Base-by-base conservation (phyloP, 139 green algal genomes). In the Chlorella sp. region DNA sequence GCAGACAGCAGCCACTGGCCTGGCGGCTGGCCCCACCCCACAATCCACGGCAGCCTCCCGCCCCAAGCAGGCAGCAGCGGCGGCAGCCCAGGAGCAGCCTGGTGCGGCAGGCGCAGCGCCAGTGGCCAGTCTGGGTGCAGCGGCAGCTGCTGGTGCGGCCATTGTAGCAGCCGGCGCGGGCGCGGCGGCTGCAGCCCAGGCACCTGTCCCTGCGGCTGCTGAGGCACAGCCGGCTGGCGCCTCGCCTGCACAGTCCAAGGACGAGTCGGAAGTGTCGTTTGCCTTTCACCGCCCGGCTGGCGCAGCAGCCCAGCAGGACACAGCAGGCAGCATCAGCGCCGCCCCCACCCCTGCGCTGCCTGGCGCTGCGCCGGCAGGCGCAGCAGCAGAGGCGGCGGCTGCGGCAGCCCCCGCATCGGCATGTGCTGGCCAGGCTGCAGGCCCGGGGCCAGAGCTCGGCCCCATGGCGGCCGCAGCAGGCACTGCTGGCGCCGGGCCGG, bases 221-320 rank as follows among this genome's bases (percentile, higher is more conserved):
- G 51, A n/a, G 44, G 46, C 34, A 26, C 43, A 46, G 5, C 46
- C 46, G 17, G 6, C 24, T 11, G 64, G 64, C n/a, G 72, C 72
- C 41, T 78, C 72, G 1, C 72, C 72, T 60, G 41, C 40, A 22
- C 32, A 40, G 32, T 40, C 34, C 30, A 41, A 83, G 60, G 38
- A n/a, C 16, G 60, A 83, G 16, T 83, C 77, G 6, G 77, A 60
- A 3, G 77, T 16, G 32, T 83, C 77, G 30, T 83, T 83, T 83
- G 77, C 77, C 40, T 83, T 83, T 41, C 60, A 83, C 40, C 22
- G 51, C 6, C 56, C 3, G 56, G 22, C 40, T 19, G 40, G 48
- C 3, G 54, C 76, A 40, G 51, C 54, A 32, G 38, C 36, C 26
- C 73, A 73, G 67, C 67, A 38, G 51, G 34, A 38, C 67, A 65